Evolutionary conservation across 495 filamentous ascomycete species (phyloP), one percentile per base, ranked within the genome.

Genomic region (Penicillium antarcticum): DNA sequence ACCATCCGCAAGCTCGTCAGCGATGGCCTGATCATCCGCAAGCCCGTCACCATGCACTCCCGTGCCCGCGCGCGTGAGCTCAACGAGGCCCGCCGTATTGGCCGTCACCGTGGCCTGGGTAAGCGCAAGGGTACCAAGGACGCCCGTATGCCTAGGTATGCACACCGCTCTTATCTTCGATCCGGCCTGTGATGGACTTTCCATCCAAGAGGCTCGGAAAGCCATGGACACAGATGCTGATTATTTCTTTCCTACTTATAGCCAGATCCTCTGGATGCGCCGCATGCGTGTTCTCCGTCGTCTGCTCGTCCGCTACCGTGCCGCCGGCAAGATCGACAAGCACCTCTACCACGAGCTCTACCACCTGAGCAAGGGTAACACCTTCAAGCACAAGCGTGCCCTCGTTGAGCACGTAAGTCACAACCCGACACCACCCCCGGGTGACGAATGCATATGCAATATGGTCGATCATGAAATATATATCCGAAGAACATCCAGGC

Each of bases 91-190:
- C 85, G 91, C 75, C 80, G 92, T 59, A 88, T 91, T 69, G 94
- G 94, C 63, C 84, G 94, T 80, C 94, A 99, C 82, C 86, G 92
- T 63, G 94, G 94, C 70, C 92, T 95, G 79, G 94, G 94, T 87
- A 99, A 99, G 90, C 88, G 94, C 75, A 97, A 97, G 92, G 94
- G 94, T 96, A 97, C 94, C 72, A 89, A 90, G 74, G 91, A 99
- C 74, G 92, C 94, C 73, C 89, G 94, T 82, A 99, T 99, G 94
- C 94, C 94, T 67, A 87, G 86, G 90, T 95, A 89, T 71, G 88
- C 54, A 62, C 47, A 42, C 45, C 24, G 12, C 47, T 35, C 14
- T 31, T 14, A 23, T 16, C 32, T 21, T n/a, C 24, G n/a, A 4
- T 5, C 35, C 32, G 42, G 23, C 21, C 46, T 33, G 17, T 33